These are phyloP conservation scores for Suillus ampliporus DNA, from an alignment of 768 basidiomycete species.

Conservation along the genomic window DNA sequence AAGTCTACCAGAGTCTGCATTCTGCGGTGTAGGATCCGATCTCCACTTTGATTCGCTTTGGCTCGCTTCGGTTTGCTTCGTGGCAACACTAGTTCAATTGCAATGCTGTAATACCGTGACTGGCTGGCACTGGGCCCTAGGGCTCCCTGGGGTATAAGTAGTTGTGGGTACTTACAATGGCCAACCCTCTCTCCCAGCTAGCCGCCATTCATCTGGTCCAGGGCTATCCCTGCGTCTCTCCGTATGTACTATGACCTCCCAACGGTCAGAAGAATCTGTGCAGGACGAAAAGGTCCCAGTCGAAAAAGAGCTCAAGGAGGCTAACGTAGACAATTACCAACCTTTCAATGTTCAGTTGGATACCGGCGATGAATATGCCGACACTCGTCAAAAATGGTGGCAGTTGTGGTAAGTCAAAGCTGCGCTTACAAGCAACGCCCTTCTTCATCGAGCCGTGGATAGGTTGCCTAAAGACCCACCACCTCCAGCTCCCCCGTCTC, in stretches of 20 bases:
- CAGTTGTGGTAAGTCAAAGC: slow-evolving; percentile 54
- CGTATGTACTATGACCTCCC: not conserved
- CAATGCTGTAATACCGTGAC: too few species aligned
- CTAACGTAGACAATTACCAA: not conserved
- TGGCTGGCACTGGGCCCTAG: too few species aligned
- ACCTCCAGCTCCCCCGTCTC: slow-evolving; percentile 54
- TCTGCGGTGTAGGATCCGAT: too few species aligned
- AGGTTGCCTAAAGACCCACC: slow-evolving; percentile 68
- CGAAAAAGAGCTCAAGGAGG: not conserved
- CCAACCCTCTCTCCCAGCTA: too few species aligned
- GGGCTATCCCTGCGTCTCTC: too few species aligned
- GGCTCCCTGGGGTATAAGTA: too few species aligned
- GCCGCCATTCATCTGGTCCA: too few species aligned
- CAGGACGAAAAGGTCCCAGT: not conserved
- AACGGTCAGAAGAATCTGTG: not conserved
- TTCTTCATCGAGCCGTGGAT: slow-evolving; percentile 1
- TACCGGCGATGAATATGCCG: slow-evolving; percentile 42
- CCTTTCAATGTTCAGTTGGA: slow-evolving; percentile 42
- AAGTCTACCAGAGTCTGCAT: too few species aligned
- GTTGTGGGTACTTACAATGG: too few species aligned
- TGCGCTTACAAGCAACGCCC: not conserved
- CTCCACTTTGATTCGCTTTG: too few species aligned
- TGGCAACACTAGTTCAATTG: too few species aligned
- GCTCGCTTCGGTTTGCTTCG: too few species aligned
- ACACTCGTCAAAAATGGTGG: slow-evolving; percentile 55